Evolutionary conservation across 306 rosid genomes (phyloP), one percentile per base, ranked within the genome.

Genomic region (Vigna hirtella): DNA sequence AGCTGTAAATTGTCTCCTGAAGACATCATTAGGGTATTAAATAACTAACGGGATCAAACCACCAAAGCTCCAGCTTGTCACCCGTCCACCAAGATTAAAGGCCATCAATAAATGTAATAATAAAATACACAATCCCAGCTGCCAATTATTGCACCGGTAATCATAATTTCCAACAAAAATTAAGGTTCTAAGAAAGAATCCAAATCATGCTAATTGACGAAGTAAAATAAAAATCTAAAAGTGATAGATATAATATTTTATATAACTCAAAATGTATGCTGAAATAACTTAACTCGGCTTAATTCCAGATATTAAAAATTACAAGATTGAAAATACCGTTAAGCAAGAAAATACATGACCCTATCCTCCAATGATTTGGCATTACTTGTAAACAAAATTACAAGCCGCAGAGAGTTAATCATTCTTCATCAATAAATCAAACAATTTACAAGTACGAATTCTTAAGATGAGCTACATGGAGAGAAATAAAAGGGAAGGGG

Each of bases 391-490:
- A 83, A 83, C 86, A 78, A 86, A 86, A 88, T 70, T 85, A 79
- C 80, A 71, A 49, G 81, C 83, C 84, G 59, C 66, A 77, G 83
- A 38, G 84, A 57, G 87, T 68, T 58, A 65, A 64, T 73, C 73
- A 51, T 83, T 77, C 86, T 82, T 81, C 81, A 78, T 59, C 87
- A 83, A 88, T 76, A 85, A 86, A 86, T 83, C 57, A 72, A 75
- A 81, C 85, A 87, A 88, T 90, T 90, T 92, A 92, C 97, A 90
- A 43, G 78, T 81, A 76, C 81, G 77, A 75, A 74, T 43, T 74
- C 76, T 53, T 24, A 66, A 82, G 81, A 85, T 66, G 78, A 80
- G 48, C 78, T 36, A 73, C 76, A 75, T 45, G 20, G 43, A 15
- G 84, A 66, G 80, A 85, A 72, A 78, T 50, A 66, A 61, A 73